Percentiles rank a stretch among this genome's conserved stretches.
Evolutionary conservation across 345 rosid species (phyloP).

Genomic region (Draba incana): DNA sequence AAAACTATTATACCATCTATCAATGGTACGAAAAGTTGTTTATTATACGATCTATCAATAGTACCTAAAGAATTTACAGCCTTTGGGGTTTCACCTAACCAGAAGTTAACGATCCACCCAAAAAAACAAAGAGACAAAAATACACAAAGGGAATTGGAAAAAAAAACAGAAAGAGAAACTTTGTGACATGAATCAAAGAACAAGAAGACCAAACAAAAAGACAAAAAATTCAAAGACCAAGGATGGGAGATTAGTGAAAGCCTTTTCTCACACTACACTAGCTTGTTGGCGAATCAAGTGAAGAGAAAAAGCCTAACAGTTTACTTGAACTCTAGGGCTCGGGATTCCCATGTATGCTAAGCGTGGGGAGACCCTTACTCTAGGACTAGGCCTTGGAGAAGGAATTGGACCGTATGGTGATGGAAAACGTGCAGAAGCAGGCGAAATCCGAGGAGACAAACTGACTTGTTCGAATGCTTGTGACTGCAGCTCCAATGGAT

Average conservation of each 20-base stretch:
- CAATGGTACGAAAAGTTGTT: no score
- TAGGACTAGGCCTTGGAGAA: constrained; percentile 61
- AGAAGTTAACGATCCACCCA: constrained; percentile 2
- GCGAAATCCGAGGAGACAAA: constrained; percentile 51
- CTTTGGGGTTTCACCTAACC: constrained; percentile 5
- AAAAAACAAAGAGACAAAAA: no score
- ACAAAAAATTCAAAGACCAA: constrained; percentile 32
- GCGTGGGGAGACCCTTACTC: constrained; percentile 51
- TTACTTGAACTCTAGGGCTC: constrained; percentile 47
- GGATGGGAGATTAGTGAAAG: constrained; percentile 2
- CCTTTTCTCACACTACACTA: constrained; percentile 21
- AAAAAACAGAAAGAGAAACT: background rate
- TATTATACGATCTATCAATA: background rate
- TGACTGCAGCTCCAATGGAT: constrained; percentile 60
- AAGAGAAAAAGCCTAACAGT: constrained; percentile 31
- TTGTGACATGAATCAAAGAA: constrained; percentile 33
- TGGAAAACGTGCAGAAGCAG: constrained; percentile 37
- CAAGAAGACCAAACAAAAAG: background rate
- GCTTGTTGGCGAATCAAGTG: constrained; percentile 3
- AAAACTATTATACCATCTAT: no score
- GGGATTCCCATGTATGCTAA: constrained; percentile 53
- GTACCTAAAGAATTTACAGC: constrained; percentile 9
- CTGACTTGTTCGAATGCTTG: constrained; percentile 69
- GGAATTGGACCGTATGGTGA: constrained; percentile 52
- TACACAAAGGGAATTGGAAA: no score